Base-by-base conservation (phyloP, 176 grass and related monocot species). In the Juncus effusus region DNA sequence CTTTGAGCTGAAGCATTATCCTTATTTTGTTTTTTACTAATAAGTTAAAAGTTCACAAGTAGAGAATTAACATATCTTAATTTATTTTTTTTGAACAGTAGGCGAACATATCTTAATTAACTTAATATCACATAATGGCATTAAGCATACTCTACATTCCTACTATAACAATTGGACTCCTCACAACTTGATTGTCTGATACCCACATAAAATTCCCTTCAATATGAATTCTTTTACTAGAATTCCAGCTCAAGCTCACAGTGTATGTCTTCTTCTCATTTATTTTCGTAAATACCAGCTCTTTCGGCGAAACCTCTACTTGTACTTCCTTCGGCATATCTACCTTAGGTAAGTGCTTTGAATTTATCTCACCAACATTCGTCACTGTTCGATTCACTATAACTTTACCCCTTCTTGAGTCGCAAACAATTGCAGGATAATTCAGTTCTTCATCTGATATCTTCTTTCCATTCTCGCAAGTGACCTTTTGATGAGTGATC, bases 91-190 rank as follows among this genome's bases (percentile, higher is more conserved):
- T n/a, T n/a, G n/a, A n/a, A n/a, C n/a, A n/a, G n/a, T n/a, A n/a
- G n/a, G n/a, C n/a, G n/a, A n/a, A n/a, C n/a, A n/a, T n/a, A n/a
- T n/a, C n/a, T n/a, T n/a, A n/a, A n/a, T n/a, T n/a, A n/a, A n/a
- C n/a, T n/a, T n/a, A n/a, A n/a, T n/a, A n/a, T n/a, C n/a, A n/a
- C n/a, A n/a, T n/a, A n/a, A n/a, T n/a, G n/a, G n/a, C n/a, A n/a
- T n/a, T n/a, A n/a, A n/a, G n/a, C n/a, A n/a, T n/a, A n/a, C n/a
- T n/a, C n/a, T n/a, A n/a, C n/a, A n/a, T n/a, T n/a, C n/a, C n/a
- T n/a, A n/a, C n/a, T 64, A 89, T 77, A 54, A 89, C 74, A 79
- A 89, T 81, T 2, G 86, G 86, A 51, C 78, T 89, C 74, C 86
- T 41, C 2, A 89, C 86, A 0, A 53, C 63, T 50, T 89, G 77